Evolutionary conservation across 2,329 filamentous ascomycete genomes (phyloP), one percentile per base, ranked within the genome.

Genomic region (Alternaria sp.): DNA sequence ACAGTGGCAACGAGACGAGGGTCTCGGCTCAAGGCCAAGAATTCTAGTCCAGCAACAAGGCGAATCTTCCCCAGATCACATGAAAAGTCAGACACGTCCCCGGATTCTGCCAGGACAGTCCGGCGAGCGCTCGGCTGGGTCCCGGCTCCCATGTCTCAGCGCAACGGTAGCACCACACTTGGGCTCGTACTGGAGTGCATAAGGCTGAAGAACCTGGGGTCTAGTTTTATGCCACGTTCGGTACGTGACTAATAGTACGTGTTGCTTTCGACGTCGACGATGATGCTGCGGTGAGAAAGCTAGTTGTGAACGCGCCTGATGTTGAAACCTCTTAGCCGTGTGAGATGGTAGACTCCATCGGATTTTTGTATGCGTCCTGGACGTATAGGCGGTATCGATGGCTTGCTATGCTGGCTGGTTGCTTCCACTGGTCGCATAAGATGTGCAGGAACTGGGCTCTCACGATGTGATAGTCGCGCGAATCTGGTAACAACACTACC

Each of bases 151-250:
- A 63, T 69, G 66, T 65, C 64, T 72, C 58, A 53, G 50, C 61
- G 46, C 58, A 45, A 51, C 63, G 50, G 61, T 65, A 64, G 66
- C 60, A 68, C 69, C 51, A 63, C 55, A 41, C 10, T 9, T 37
- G 33, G 30, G 49, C 30, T 68, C 66, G 70, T 69, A 73, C 73
- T 74, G 68, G 72, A 71, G 61, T 68, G 64, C 67, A 63, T 75
- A 76, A 58, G 73, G 72, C 71, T 75, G 71, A 75, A 65, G 71
- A 68, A 70, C 55, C 41, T 18, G 47, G 45, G 65, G 59, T 60
- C 70, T 71, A 73, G 73, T 67, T 55, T 53, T 56, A 50, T 58
- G 50, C 58, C 30, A 67, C 57, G 23, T 44, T 60, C n/a, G 15
- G 59, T 50, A 56, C 50, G 59, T 66, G 60, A 67, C 65, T 61